These are phyloP conservation scores for Diaporthe citri DNA, from an alignment of 2,329 filamentous ascomycete species.

Conservation along the genomic window DNA sequence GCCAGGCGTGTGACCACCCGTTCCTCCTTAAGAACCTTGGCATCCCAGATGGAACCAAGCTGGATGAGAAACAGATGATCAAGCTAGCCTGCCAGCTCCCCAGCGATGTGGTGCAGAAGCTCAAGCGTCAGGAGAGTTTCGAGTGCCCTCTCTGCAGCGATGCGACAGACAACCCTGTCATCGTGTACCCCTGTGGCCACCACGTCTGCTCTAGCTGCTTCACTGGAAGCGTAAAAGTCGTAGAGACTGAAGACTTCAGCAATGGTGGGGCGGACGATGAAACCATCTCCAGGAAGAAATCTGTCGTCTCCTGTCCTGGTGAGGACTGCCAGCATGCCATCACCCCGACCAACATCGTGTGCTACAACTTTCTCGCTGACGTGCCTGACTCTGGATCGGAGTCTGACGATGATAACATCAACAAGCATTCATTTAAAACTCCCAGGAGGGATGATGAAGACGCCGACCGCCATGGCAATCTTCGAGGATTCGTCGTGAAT, in stretches of 20 bases:
- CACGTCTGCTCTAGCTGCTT: constrained; percentile 47
- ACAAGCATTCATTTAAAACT: neutral
- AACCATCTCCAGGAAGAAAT: neutral
- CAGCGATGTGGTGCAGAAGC: constrained; percentile 38
- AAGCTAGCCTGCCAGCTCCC: constrained; percentile 44
- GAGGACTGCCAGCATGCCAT: neutral
- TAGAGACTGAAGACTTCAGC: neutral
- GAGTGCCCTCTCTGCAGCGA: constrained; percentile 22
- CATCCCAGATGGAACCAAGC: constrained; percentile 47
- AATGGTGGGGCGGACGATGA: neutral
- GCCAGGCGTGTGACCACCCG: constrained; percentile 83
- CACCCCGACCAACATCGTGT: constrained; percentile 23
- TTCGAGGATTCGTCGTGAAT: constrained; percentile 1
- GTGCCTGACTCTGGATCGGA: neutral
- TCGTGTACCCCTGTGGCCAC: constrained; percentile 50
- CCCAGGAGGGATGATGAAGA: neutral
- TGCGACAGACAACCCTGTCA: constrained; percentile 41
- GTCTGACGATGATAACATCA: neutral
- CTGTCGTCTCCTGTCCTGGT: neutral
- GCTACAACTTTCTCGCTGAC: constrained; percentile 24
- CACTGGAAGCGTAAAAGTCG: constrained; percentile 41
- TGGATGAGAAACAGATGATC: constrained; percentile 47
- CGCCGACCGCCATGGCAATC: neutral
- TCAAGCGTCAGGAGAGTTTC: neutral
- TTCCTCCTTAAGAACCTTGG: constrained; percentile 63